Evolutionary conservation across 2,329 filamentous ascomycete species (phyloP), one percentile per base, ranked within the genome.

Genomic region (Diaporthe nobilis): DNA sequence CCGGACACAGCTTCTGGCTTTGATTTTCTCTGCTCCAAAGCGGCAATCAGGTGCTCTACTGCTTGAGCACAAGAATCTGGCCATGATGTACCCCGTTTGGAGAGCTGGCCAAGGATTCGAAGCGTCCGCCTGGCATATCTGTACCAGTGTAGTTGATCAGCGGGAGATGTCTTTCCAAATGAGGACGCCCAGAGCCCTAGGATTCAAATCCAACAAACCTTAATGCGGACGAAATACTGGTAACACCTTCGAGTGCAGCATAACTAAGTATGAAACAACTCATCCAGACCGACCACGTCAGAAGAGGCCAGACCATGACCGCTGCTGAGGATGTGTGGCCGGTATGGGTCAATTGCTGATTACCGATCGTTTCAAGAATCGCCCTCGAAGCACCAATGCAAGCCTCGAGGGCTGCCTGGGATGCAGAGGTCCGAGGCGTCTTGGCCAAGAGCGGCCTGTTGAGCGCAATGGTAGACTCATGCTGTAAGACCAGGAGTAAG

Each of bases 251-350:
- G 10, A 79, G 60, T n/a, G 78, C 77, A 15, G 77, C 78, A 58
- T 77, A 79, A 34, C 73, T 72, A 25, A 79, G 72, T 10, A 79
- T 75, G 51, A 78, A 79, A 37, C 75, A 79, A 20, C 78, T 78
- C 78, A 79, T 78, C 77, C 78, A 79, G 4, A 78, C 75, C 1
- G 78, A 78, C 78, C 78, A 78, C 7, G 78, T 79, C n/a, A 78
- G 71, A 4, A 77, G 58, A n/a, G 78, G 78, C 75, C 77, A 79
- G 10, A 78, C 72, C 60, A 77, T 51, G 22, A 78, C 37, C 3
- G 71, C 49, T 4, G 63, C 58, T 58, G 31, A 13, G 34, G 63
- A 73, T 42, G 20, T 47, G 8, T 42, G 49, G 22, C 17, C 25
- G 7, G 47, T 34, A 44, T 25, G 37, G 31, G 6, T 25, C n/a